Evolutionary conservation across 2,329 filamentous ascomycete species (phyloP).

Genomic region (Aspergillus calidoustus): DNA sequence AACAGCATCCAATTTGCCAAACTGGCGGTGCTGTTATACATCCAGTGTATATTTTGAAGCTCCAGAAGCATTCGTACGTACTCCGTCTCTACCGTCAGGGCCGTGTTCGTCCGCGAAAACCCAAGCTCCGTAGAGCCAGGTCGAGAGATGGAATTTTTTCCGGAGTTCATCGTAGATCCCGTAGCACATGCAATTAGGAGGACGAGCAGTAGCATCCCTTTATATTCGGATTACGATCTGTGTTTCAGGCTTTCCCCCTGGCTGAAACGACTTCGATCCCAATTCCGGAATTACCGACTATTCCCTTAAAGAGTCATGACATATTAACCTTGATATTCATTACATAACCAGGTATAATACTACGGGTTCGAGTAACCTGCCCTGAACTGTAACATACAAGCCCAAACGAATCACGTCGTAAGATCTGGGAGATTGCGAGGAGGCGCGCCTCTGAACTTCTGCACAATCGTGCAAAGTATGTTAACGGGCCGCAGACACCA

Average conservation of each 20-base stretch:
- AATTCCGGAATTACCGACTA: too few species aligned
- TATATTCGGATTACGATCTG: too few species aligned
- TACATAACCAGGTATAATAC: too few species aligned
- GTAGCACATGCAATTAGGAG: too few species aligned
- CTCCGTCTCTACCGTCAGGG: slow-evolving; percentile 34
- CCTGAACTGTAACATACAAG: background rate
- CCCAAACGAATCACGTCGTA: too few species aligned
- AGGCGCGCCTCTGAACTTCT: background rate
- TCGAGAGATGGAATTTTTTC: background rate
- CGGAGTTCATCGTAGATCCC: background rate
- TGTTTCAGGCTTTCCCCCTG: too few species aligned
- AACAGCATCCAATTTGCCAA: slow-evolving; percentile 57
- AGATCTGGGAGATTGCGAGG: too few species aligned
- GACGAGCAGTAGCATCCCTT: too few species aligned
- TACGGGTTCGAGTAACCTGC: too few species aligned
- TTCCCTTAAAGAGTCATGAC: too few species aligned
- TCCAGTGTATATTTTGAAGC: slow-evolving; percentile 51
- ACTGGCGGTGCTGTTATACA: slow-evolving; percentile 55
- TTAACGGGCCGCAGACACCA: slow-evolving; percentile 18
- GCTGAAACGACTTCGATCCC: too few species aligned
- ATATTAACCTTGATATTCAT: too few species aligned
- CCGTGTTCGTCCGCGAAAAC: background rate
- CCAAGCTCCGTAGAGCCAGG: background rate
- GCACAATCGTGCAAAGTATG: slow-evolving; percentile 10
- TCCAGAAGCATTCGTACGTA: slow-evolving; percentile 55